Evolutionary conservation across 2,329 filamentous ascomycete genomes (phyloP).

Genomic region (Aspergillus cejpii): DNA sequence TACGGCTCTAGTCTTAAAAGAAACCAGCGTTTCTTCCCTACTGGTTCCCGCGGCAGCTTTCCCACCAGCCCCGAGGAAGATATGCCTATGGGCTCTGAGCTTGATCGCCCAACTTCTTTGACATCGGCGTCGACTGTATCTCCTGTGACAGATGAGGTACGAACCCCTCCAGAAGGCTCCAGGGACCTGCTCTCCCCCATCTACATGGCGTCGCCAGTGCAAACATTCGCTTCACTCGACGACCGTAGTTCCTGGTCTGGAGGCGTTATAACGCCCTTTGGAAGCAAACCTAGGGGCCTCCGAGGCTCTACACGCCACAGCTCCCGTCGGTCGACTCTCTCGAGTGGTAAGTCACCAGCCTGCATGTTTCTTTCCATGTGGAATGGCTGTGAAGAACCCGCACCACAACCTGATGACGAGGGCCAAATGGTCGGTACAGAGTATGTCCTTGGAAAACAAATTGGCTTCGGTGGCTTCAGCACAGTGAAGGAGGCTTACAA

Average conservation of each 20-base stretch:
- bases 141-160: conserved; percentile 35
- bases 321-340: conserved; percentile 46
- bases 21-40: conserved; percentile 23
- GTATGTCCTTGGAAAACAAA: conserved; percentile 61
- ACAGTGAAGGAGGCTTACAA: conserved; percentile 61
- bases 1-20: conserved; percentile 20
- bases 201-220: conserved; percentile 33
- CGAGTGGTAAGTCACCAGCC: conserved; percentile 52
- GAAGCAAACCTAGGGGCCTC: conserved; percentile 33
- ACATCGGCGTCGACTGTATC: conserved; percentile 42
- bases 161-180: conserved; percentile 36
- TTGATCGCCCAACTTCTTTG: conserved; percentile 38
- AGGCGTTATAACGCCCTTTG: conserved; percentile 26
- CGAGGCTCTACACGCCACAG: conserved; percentile 30
- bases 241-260: conserved; percentile 39
- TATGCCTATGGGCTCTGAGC: conserved; percentile 20
- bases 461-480: conserved; percentile 61
- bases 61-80: conserved; percentile 21
- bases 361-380: conserved; percentile 54
- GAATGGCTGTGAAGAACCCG: conserved; percentile 37
- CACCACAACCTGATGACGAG: conserved; percentile 56
- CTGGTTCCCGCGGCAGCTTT: conserved; percentile 22
- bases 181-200: conserved; percentile 36
- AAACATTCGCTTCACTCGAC: conserved; percentile 35
- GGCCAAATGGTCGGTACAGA: conserved; percentile 60